Base-by-base conservation (phyloP, 2,329 filamentous ascomycete species). In the Microdochium bolleyi region DNA sequence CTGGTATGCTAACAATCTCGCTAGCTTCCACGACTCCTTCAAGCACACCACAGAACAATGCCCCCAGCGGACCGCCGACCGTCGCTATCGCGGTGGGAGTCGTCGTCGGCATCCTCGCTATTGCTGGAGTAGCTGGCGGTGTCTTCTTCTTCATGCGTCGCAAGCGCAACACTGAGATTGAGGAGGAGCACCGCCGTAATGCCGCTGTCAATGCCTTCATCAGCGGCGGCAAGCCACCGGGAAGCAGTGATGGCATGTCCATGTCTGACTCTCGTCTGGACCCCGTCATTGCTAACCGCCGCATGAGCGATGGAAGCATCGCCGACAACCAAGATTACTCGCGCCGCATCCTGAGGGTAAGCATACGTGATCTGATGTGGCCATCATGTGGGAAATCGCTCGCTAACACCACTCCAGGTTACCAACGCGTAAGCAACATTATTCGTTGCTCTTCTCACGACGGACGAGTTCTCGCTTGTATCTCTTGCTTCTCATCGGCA, bases 301-400 rank as follows among this genome's bases (percentile, higher is more conserved):
- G 92, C 70, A 81, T 92, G 74, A 96, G 92, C 72, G 89, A 94
- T 64, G 92, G 92, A 61, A 96, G 92, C 70, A 96, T 97, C 69
- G 92, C 92, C 51, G 92, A 97, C 69, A 95, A 96, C 72, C 85
- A 95, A 72, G 92, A 97, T 70, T 97, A 96, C 74, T 96, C 92
- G 57, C 84, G 92, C 73, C 88, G 89, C 73, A 96, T 97, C 71
- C 81, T 97, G 66, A 89, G 95, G 84, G 92, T 95, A 80, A 60
- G 82, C 74, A 48, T 54, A 50, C 1, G 11, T 14, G 19, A 32
- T 49, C 5, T n/a, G 37, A 8, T 4, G n/a, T 34, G 1, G 11
- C 7, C 21, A 3, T 3, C 25, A 41, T 44, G 51, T 10, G 7
- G n/a, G 3, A n/a, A 19, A 11, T 25, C 7, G 5, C 52, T 52